Evolutionary conservation across 164 flowering plant genomes (phyloP), one percentile per base, ranked within the genome.

Genomic region (Pachysandra terminalis): DNA sequence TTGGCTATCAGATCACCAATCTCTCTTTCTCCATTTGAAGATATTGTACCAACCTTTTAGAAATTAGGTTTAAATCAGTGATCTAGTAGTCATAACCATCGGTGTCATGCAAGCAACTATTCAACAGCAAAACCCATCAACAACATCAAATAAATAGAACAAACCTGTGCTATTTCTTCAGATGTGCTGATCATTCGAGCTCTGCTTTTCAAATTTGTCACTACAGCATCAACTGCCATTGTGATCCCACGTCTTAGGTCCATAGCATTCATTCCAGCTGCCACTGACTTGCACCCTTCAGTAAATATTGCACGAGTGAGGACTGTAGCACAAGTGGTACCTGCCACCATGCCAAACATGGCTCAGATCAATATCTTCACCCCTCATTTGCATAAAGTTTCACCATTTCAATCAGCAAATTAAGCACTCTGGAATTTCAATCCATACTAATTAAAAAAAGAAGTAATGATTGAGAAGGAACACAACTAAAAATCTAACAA

Each of bases 261-360:
- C 98, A 91, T 91, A 22, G 96, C 97, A 85, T 93, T 93, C 96
- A 93, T 88, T 40, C 98, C 98, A 58, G 98, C 98, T 56, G 98
- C 98, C 55, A 91, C 97, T 10, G 98, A 88, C 76, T 91, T 93
- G 89, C 97, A 93, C 8, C 98, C 98, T 71, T 93, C 98, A 0
- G 90, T 58, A 69, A 90, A 93, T 69, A 93, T 93, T 59, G 98
- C 98, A 9, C 86, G 82, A 1, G 98, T 89, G 27, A 93, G 94
- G 71, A 93, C 84, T 14, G 97, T 93, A 9, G 98, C 98, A 82
- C 98, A 93, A n/a, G 98, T 93, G 8, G 98, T 93, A 70, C 97
- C 98, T 93, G 82, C 71, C 79, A 62, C 40, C 32, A 68, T 45
- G 6, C 10, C 5, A 25, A 55, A 52, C 19, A n/a, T n/a, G 19